phyloP scores from a whole-genome alignment of 2,329 filamentous ascomycete species.

The Pestalotiopsis sp. region DNA sequence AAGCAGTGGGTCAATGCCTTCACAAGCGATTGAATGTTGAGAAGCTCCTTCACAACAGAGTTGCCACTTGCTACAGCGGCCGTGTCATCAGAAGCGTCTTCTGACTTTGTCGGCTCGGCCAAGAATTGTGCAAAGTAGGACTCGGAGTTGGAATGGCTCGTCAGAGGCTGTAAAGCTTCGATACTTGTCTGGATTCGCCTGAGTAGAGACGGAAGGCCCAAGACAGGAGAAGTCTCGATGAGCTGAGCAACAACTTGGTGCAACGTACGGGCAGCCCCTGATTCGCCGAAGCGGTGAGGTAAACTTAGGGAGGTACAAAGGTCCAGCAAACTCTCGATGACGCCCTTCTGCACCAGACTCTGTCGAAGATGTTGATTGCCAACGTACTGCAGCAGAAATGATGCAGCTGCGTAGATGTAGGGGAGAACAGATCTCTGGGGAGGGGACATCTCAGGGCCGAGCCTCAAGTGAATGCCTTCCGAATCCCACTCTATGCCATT shows the following conservation, averaged over 20 bases:
- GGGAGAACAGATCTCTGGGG: conserved; percentile 52
- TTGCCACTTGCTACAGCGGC: conserved; percentile 68
- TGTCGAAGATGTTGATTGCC: conserved; percentile 73
- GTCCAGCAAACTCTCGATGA: conserved; percentile 82
- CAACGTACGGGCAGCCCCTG: conserved; percentile 69
- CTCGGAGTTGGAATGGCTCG: conserved; percentile 49
- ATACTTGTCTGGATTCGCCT: conserved; percentile 72
- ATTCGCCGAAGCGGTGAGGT: conserved; percentile 71
- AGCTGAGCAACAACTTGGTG: conserved; percentile 75
- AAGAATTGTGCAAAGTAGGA: conserved; percentile 76
- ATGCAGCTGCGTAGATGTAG: conserved; percentile 75
- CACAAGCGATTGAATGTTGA: conserved; percentile 76
- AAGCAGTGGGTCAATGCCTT: conserved; percentile 77
- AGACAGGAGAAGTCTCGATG: conserved; percentile 77
- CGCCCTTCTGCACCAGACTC: conserved; percentile 76
- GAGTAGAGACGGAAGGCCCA: conserved; percentile 81
- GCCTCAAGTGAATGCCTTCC: conserved; percentile 17
- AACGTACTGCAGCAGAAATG: conserved; percentile 76
- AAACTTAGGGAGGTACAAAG: conserved; percentile 82
- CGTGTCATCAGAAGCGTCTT: conserved; percentile 33
- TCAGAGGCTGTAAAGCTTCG: conserved; percentile 68
- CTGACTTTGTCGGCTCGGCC: conserved; percentile 36
- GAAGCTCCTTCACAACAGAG: conserved; percentile 74
- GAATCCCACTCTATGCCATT: conserved; percentile 65
- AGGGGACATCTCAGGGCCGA: conserved; percentile 18